Base-by-base conservation (phyloP, 2,329 filamentous ascomycete species). In the Fulvia fulva region DNA sequence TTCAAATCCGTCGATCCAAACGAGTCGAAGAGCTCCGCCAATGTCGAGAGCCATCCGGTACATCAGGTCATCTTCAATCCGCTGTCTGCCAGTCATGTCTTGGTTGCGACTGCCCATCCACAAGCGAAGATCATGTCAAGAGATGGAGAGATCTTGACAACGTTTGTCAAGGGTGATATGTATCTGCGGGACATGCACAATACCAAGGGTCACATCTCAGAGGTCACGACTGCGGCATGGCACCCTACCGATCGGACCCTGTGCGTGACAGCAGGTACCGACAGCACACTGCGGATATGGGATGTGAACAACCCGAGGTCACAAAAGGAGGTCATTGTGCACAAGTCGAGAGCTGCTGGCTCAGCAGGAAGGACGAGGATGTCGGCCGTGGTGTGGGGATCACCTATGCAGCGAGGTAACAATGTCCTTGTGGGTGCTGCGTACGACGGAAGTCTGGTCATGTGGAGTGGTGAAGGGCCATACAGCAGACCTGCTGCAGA, bases 81-180 rank as follows among this genome's bases (percentile, higher is more conserved):
- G 8, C 80, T 90, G 23, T 87, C 90, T 1, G 90, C 91, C 9
- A 83, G 86, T 62, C 85, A 89, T 60, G 86, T 99, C 60, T 83
- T 99, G 32, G 95, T 94, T 66, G 81, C 97, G 46, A 89, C 91
- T 7, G 91, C 93, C 6, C 90, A 93, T 43, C 87, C 93, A 1
- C 93, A 97, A 73, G 90, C 93, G 12, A 92, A 91, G 73, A 86
- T 99, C 23, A 81, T 97, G 73, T 90, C 85, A 67, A 86, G 94
- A 68, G 93, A 99, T 76, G 94, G 94, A 41, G 90, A 95, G 46
- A 81, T 89, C 7, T 68, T 95, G 51, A 87, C 88, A 1, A 91
- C 97, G 70, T 97, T 96, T 65, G 88, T 91, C 66, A 99, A 99
- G 76, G 94, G 94, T 47, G 94, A 99, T 72, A 97, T 97, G 92